A percentile compares a stretch with the other conserved stretches of the same genome.
These are phyloP conservation scores for Trametes hirsuta DNA, from an alignment of 1,284 basidiomycete species.

Conservation along the genomic window DNA sequence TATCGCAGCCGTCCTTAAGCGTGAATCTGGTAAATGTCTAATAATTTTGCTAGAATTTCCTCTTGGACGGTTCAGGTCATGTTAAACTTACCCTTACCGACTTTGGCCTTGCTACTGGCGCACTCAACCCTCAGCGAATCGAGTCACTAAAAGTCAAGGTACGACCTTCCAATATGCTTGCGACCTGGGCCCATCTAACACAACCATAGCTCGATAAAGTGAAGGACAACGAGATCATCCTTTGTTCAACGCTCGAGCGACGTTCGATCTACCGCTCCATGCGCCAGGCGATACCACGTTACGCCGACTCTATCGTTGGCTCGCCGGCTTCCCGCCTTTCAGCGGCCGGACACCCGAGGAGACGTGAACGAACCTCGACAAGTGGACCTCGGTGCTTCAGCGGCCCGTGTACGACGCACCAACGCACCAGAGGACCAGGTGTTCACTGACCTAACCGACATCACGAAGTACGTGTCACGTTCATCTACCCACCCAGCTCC, in stretches of 20 bases:
- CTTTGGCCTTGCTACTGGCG: slow-evolving; percentile 97
- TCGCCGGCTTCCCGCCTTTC: slow-evolving; percentile 98
- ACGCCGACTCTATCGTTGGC: slow-evolving; percentile 98
- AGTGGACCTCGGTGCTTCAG: slow-evolving; percentile 92
- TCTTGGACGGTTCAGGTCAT: slow-evolving; percentile 94
- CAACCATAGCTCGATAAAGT: slow-evolving; percentile 85
- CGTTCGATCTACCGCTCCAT: slow-evolving; percentile 95
- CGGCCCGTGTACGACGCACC: slow-evolving; percentile 95
- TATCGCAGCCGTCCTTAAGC: neutral
- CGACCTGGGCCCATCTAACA: neutral
- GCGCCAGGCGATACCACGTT: slow-evolving; percentile 88
- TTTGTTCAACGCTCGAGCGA: slow-evolving; percentile 92
- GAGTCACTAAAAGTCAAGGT: slow-evolving; percentile 94
- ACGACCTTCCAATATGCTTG: slow-evolving; percentile 18
- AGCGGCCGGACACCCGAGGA: slow-evolving; percentile 95
- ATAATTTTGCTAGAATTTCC: slow-evolving; percentile 81
- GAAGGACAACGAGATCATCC: slow-evolving; percentile 90
- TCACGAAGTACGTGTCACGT: slow-evolving; percentile 60
- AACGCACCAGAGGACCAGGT: slow-evolving; percentile 79
- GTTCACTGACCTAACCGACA: slow-evolving; percentile 88
- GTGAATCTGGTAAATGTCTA: neutral
- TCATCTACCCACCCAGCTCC: no score
- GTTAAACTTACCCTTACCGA: slow-evolving; percentile 90
- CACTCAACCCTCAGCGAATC: slow-evolving; percentile 93
- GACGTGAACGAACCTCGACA: slow-evolving; percentile 99